Evolutionary conservation across 352 stramenopile genomes (phyloP).

Genomic region (Hyaloperonospora brassicae): DNA sequence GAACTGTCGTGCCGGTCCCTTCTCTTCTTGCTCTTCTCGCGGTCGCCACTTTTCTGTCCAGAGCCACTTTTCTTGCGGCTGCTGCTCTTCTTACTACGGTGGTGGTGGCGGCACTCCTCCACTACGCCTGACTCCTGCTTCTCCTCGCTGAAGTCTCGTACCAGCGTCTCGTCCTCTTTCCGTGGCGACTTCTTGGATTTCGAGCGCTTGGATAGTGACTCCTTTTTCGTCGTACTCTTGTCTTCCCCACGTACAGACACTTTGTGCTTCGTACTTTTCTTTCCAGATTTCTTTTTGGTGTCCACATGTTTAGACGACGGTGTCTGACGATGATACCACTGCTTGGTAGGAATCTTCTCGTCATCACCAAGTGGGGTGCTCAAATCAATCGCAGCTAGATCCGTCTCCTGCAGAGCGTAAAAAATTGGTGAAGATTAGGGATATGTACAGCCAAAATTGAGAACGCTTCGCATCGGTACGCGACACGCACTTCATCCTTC

Average conservation of each 20-base stretch:
- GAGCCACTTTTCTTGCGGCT: slow-evolving; percentile 45
- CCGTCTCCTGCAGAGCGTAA: slow-evolving; percentile 33
- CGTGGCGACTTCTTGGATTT: slow-evolving; percentile 24
- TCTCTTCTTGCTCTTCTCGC: slow-evolving; percentile 32
- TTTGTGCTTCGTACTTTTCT: slow-evolving; percentile 43
- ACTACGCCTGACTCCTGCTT: slow-evolving; percentile 26
- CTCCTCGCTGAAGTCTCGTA: slow-evolving; percentile 38
- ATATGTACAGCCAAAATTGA: neutral
- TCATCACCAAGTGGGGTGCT: slow-evolving; percentile 66
- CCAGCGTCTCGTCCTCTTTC: slow-evolving; percentile 27
- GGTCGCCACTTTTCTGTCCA: slow-evolving; percentile 23
- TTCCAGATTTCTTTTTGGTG: slow-evolving; percentile 67
- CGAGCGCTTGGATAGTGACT: slow-evolving; percentile 25
- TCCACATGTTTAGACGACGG: slow-evolving; percentile 22
- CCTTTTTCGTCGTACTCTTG: slow-evolving; percentile 38
- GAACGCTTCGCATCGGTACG: no score
- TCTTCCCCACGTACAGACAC: slow-evolving; percentile 34
- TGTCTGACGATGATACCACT: slow-evolving; percentile 69
- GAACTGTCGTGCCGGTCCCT: slow-evolving; percentile 41
- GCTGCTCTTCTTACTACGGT: slow-evolving; percentile 36
- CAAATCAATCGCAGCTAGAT: slow-evolving; percentile 70
- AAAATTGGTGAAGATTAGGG: neutral
- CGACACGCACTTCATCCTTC: slow-evolving; percentile 30
- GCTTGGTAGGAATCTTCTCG: slow-evolving; percentile 69
- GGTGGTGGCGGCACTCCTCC: slow-evolving; percentile 17